These are phyloP conservation scores for Microcos paniculata DNA, from an alignment of 345 rosid genomes.

Conservation along the genomic window DNA sequence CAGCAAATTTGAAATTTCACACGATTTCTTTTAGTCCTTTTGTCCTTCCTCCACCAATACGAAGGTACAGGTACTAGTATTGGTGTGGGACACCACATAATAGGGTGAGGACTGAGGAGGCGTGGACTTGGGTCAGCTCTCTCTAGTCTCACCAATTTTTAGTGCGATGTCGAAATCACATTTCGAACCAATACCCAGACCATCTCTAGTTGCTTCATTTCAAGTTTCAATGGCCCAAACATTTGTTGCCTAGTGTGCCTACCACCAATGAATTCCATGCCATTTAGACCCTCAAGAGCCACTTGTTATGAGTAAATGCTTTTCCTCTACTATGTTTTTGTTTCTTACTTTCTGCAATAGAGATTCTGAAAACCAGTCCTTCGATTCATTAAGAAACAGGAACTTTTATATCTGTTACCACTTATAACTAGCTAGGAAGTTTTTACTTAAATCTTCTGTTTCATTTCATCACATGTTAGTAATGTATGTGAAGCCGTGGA, in stretches of 20 bases:
- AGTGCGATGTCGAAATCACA: neutral
- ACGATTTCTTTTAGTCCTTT: too few species aligned
- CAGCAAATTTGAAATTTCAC: neutral
- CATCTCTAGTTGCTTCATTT: neutral
- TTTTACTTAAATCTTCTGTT: too few species aligned
- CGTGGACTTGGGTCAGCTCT: slow-evolving; percentile 4
- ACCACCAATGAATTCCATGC: neutral
- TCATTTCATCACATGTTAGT: too few species aligned
- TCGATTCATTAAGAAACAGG: neutral
- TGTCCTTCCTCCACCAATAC: neutral
- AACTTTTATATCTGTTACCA: too few species aligned
- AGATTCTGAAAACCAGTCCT: too few species aligned
- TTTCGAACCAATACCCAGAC: neutral
- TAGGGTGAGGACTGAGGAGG: neutral
- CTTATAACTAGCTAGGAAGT: too few species aligned
- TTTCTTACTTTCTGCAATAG: neutral
- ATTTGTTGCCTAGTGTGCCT: too few species aligned
- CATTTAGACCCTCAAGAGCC: neutral
- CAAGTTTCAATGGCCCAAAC: neutral
- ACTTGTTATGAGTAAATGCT: neutral
- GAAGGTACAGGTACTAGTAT: too few species aligned
- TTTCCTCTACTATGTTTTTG: too few species aligned
- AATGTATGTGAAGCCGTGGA: too few species aligned
- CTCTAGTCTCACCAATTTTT: neutral
- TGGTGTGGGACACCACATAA: too few species aligned